Base-by-base conservation (phyloP, 1,284 basidiomycete species). In the Termitomyces sp. region DNA sequence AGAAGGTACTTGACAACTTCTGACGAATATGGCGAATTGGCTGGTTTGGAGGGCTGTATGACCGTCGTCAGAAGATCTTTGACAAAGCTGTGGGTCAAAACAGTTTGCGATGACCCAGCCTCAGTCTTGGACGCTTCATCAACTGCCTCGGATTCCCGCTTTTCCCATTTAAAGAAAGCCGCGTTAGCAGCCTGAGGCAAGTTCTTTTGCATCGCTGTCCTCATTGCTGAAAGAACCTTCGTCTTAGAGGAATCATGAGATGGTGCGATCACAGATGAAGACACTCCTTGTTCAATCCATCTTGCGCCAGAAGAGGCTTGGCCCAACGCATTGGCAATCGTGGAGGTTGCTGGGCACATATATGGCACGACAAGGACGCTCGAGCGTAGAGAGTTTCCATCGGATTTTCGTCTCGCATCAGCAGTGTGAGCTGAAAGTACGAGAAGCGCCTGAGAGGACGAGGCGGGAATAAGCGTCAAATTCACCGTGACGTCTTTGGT, bases 271-370 rank as follows among this genome's bases (percentile, higher is more conserved):
- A 38, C 40, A 31, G 31, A 60, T 3, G 34, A 52, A 36, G 46
- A 53, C 33, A 15, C 43, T 13, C 55, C 34, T 10, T 58, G 56
- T 4, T 59, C 57, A 26, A 83, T 61, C 86, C 86, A 89, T 50
- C 69, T 70, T n/a, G 70, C 68, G 5, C 79, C 76, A 2, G 72
- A 68, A 3, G 67, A 63, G 0, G 74, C 77, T 55, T 75, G 76
- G 1, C 86, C 83, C 61, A 89, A 73, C 0, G 83, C 86, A 51
- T 74, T 73, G 1, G 84, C 81, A 47, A 89, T 78, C 5, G 74
- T 86, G 0, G 87, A 88, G 3, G 63, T 67, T 1, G 66, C 50
- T 5, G 80, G 81, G 2, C 80, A 71, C 1, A 69, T 70, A 52
- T 81, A 68, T 0, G 88, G 87, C 1, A 88, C 70, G 26, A 82